Percentiles rank a stretch among this genome's conserved stretches.
These are phyloP conservation scores for Alliaria petiolata DNA, from an alignment of 345 rosid species.

Conservation along the genomic window DNA sequence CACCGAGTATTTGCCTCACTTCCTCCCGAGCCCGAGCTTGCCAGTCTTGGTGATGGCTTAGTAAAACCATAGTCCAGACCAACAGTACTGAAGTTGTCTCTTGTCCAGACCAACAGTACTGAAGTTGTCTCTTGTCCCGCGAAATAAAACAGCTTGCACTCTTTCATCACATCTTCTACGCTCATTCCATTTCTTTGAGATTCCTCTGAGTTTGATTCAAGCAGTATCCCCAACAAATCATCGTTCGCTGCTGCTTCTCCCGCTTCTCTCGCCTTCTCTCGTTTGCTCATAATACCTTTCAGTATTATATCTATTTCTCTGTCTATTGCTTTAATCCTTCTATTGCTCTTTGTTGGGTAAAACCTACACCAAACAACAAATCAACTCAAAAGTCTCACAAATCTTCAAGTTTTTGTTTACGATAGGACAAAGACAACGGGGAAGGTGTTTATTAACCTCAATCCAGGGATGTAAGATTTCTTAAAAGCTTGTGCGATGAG, in stretches of 20 bases:
- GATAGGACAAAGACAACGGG: neutral
- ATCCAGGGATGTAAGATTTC: conserved; percentile 37
- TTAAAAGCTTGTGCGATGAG: conserved; percentile 27
- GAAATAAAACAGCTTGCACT: conserved; percentile 36
- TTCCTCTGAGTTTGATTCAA: conserved; percentile 39
- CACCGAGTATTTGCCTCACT: conserved; percentile 28
- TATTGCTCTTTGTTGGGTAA: conserved; percentile 41
- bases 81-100: too few species aligned
- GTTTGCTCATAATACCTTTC: conserved; percentile 31
- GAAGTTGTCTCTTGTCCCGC: conserved; percentile 41
- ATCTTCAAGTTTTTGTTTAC: neutral
- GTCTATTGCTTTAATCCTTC: conserved; percentile 36
- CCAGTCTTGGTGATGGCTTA: conserved; percentile 36
- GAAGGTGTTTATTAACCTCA: conserved; percentile 11
- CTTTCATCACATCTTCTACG: conserved; percentile 34
- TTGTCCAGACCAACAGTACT: too few species aligned
- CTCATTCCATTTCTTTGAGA: conserved; percentile 41
- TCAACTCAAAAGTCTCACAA: neutral
- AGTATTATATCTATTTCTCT: conserved; percentile 31
- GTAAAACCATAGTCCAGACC: conserved; percentile 35
- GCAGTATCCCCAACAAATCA: conserved; percentile 45
- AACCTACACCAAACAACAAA: conserved; percentile 35
- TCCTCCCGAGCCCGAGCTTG: conserved; percentile 37
- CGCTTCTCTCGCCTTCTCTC: conserved; percentile 36
- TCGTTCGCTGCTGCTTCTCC: conserved; percentile 6